phyloP scores from a whole-genome alignment of 441 rosid species.

The Euphorbia schlechtendalii region DNA sequence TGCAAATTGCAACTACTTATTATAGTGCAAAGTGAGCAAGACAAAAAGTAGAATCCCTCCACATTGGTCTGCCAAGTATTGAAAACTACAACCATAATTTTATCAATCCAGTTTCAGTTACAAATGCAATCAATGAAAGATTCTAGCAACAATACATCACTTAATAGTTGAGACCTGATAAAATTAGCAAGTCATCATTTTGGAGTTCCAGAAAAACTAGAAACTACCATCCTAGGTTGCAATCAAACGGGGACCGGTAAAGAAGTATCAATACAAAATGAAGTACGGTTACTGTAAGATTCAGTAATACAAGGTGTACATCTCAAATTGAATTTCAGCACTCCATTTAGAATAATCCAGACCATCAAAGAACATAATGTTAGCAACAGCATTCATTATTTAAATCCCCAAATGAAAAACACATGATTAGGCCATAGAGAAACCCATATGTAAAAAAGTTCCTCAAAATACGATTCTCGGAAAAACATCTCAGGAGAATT shows the following conservation, averaged over 20 bases:
- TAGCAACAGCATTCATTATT: not conserved
- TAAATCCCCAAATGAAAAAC: not conserved
- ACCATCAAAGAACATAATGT: no score
- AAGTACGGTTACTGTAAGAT: not conserved
- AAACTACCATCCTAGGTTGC: not conserved
- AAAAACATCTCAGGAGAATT: no score
- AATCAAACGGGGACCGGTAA: not conserved
- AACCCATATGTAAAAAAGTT: slow-evolving; percentile 2
- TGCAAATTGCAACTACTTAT: not conserved
- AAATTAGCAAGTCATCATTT: not conserved
- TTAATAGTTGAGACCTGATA: not conserved
- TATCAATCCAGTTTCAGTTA: not conserved
- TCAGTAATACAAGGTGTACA: not conserved
- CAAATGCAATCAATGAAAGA: not conserved
- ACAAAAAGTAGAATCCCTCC: not conserved
- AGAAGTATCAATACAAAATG: not conserved
- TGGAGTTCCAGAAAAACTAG: not conserved
- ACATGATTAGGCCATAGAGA: not conserved
- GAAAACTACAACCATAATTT: not conserved
- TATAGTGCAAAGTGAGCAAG: not conserved
- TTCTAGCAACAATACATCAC: not conserved
- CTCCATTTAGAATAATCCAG: not conserved
- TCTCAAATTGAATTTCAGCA: not conserved
- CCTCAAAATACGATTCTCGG: not conserved
- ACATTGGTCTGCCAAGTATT: not conserved